Evolutionary conservation across 108 stramenopile genomes (phyloP), one percentile per base, ranked within the genome.

Genomic region (Parietichytrium sp.): DNA sequence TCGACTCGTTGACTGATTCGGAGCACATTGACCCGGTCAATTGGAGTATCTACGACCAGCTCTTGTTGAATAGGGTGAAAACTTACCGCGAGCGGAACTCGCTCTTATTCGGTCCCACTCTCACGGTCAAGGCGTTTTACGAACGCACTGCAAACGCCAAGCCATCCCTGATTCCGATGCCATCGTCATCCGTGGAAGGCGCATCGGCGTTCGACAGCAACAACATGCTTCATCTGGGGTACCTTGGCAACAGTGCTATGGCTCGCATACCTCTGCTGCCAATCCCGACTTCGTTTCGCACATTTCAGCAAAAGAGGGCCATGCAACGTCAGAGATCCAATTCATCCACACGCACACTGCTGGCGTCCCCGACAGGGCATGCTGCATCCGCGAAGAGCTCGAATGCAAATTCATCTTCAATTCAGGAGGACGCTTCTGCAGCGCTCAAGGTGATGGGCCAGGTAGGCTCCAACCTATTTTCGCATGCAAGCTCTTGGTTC

Each of bases 381-480:
- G 36, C 61, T 0, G 18, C 61, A 10, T 72, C 61, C 29, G 10
- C 29, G 10, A 15, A n/a, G n/a, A n/a, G 38, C 20, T 6, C 33
- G 10, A n/a, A 12, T 45, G 61, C 23, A 7, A 23, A 16, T 13
- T 8, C 61, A 8, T 45, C 15, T 15, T 45, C 61, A 53, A 29
- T 29, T 53, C 29, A 23, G 12, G 52, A 27, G 16, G 61, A 72
- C 15, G 61, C 61, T 7, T 33, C 61, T 0, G 42, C 61, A 13
- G 61, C 61, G 8, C 61, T 72, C 61, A 72, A 72, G 61, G 36
- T 42, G n/a, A 72, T 72, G 0, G 61, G 61, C 29, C 61, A 72
- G 42, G 61, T 72, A 33, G 61, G 61, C 42, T 45, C 38, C 61
- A 72, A 72, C 25, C 61, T 72, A 33, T 72, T 72, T n/a, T 72